A percentile compares a stretch with the other conserved stretches of the same genome.
phyloP scores from a whole-genome alignment of 78 protist species.

The Cavenderia fasciculata region DNA sequence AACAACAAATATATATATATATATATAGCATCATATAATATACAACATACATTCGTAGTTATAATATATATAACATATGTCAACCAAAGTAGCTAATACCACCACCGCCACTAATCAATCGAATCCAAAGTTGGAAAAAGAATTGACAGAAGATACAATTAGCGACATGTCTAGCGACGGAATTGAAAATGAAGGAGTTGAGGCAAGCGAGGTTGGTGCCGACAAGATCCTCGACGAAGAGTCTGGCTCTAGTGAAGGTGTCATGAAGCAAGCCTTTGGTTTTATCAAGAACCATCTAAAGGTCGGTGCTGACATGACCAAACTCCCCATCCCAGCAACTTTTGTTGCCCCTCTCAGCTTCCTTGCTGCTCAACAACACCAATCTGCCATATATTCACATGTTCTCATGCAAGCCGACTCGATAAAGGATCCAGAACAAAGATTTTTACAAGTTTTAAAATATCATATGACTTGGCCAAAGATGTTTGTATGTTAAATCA shows the following conservation, averaged over 20 bases:
- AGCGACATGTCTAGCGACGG: constrained; percentile 75
- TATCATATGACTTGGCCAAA: constrained; percentile 77
- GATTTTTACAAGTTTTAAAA: constrained; percentile 62
- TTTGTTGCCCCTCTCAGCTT: constrained; percentile 55
- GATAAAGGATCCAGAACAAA: constrained; percentile 44
- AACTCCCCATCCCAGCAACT: constrained; percentile 45
- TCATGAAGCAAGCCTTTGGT: constrained; percentile 64
- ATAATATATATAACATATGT: too few relatives aligned
- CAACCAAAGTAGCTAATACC: too few relatives aligned
- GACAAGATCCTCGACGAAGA: constrained; percentile 22
- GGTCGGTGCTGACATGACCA: constrained; percentile 69
- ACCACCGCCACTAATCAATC: too few relatives aligned
- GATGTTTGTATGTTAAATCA: constrained; percentile 17
- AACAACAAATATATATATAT: too few relatives aligned
- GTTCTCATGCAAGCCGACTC: constrained; percentile 27
- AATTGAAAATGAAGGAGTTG: constrained; percentile 64
- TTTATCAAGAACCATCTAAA: constrained; percentile 68
- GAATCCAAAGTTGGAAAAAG: too few relatives aligned
- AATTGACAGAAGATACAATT: constrained; percentile 64
- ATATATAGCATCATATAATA: too few relatives aligned
- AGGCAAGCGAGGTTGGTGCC: constrained; percentile 21
- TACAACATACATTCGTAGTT: too few relatives aligned
- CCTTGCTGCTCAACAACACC: constrained; percentile 54
- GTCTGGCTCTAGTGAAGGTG: constrained; percentile 9
- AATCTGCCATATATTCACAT: constrained; percentile 53